A percentile compares a stretch with the other conserved stretches of the same genome.
Evolutionary conservation across 2,329 filamentous ascomycete species (phyloP).

Genomic region (Penicillium sp.): DNA sequence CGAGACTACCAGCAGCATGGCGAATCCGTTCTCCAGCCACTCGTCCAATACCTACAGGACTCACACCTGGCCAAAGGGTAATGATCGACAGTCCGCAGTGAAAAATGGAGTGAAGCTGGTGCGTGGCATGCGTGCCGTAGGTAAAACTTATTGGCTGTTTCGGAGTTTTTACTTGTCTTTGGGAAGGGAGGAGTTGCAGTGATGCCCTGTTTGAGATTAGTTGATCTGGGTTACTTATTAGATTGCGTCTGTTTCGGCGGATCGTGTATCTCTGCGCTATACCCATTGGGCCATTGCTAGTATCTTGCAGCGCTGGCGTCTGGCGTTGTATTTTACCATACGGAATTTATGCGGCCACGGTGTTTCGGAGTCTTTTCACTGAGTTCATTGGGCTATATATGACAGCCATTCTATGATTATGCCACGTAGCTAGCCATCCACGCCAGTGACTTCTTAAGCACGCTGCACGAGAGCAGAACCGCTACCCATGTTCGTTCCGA

Average conservation of each 20-base stretch:
- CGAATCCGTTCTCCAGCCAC: constrained; percentile 23
- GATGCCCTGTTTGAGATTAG: background rate
- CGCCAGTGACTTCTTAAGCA: no score
- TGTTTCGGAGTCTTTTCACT: background rate
- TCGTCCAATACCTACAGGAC: constrained; percentile 26
- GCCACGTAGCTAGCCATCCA: constrained; percentile 1
- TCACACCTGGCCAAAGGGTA: constrained; percentile 1
- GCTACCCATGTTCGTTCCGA: no score
- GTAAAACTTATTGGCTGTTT: no score
- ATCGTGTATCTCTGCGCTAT: constrained; percentile 18
- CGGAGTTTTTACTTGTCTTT: constrained; percentile 2
- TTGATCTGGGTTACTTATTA: constrained; percentile 6
- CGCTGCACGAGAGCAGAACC: no score
- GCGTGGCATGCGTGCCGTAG: constrained; percentile 14
- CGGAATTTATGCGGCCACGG: background rate
- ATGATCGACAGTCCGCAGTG: constrained; percentile 3
- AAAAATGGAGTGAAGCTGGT: constrained; percentile 3
- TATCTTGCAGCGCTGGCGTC: constrained; percentile 15
- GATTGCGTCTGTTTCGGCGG: constrained; percentile 6
- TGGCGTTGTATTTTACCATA: constrained; percentile 11
- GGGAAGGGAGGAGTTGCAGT: background rate
- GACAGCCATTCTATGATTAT: constrained; percentile 2
- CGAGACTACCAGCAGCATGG: constrained; percentile 31
- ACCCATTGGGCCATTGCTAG: constrained; percentile 22
- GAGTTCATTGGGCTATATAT: background rate